Evolutionary conservation across 164 flowering plant genomes (phyloP).

Genomic region (Hamamelis virginiana): DNA sequence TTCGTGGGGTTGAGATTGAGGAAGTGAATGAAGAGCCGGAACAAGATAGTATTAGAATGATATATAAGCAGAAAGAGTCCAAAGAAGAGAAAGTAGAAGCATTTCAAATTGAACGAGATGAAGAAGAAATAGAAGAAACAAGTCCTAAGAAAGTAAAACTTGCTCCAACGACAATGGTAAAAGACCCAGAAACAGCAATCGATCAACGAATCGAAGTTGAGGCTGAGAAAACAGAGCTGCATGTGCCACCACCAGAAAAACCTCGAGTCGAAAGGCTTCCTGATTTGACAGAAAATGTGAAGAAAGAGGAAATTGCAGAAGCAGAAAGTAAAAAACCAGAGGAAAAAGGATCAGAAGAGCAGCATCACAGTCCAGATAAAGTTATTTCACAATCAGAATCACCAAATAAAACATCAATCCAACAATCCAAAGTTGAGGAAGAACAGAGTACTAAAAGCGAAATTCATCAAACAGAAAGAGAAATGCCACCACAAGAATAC

Average conservation of each 20-base stretch:
- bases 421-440: constrained; percentile 1
- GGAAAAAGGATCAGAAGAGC: neutral
- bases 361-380: neutral
- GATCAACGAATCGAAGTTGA: neutral
- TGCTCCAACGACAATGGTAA: no score
- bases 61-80: neutral
- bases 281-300: neutral
- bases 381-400: neutral
- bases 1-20: constrained; percentile 40
- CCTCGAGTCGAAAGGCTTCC: neutral
- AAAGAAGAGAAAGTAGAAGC: neutral
- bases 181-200: neutral
- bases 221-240: neutral
- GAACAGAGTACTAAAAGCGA: neutral
- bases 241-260: constrained; percentile 9
- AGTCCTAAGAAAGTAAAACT: neutral
- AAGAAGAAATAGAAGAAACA: neutral
- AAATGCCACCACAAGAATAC: neutral
- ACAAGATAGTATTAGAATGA: constrained; percentile 1
- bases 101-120: neutral
- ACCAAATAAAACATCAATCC: neutral
- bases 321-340: neutral
- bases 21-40: constrained; percentile 45
- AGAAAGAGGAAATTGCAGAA: neutral
- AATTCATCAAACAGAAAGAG: neutral